These are phyloP conservation scores for Talaromyces amestolkiae DNA, from an alignment of 2,329 filamentous ascomycete species.

Conservation along the genomic window DNA sequence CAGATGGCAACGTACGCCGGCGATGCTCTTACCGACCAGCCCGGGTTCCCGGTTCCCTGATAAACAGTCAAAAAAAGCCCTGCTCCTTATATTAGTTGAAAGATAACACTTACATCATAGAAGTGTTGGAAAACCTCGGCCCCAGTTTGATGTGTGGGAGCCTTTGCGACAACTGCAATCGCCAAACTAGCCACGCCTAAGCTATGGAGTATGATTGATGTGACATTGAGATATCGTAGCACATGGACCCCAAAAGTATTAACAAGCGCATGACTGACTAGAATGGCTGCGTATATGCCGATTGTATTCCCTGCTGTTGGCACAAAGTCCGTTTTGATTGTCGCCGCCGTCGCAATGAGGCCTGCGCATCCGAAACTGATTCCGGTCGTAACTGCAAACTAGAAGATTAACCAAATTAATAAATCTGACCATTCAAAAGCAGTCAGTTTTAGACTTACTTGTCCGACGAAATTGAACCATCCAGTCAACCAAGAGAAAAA, in stretches of 20 bases:
- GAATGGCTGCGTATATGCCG: slow-evolving; percentile 16
- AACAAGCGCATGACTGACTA: slow-evolving; percentile 15
- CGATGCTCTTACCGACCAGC: slow-evolving; percentile 13
- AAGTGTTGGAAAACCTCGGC: slow-evolving; percentile 16
- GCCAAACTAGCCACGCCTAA: slow-evolving; percentile 15
- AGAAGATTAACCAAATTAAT: background rate
- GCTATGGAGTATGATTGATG: slow-evolving; percentile 16
- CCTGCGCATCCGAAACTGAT: slow-evolving; percentile 17
- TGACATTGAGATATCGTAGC: slow-evolving; percentile 11
- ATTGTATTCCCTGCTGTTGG: slow-evolving; percentile 12
- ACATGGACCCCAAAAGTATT: slow-evolving; percentile 17
- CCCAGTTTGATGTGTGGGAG: slow-evolving; percentile 11
- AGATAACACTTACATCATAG: slow-evolving; percentile 10
- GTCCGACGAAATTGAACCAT: slow-evolving; percentile 17
- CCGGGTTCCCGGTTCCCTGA: slow-evolving; percentile 12
- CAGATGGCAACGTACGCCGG: slow-evolving; percentile 17
- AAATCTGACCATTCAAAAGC: background rate
- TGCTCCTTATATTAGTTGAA: background rate
- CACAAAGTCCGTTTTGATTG: slow-evolving; percentile 10
- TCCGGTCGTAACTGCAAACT: slow-evolving; percentile 19
- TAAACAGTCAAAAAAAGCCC: background rate
- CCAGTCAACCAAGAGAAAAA: slow-evolving; percentile 17
- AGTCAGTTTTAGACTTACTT: background rate
- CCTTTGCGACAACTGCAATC: slow-evolving; percentile 15
- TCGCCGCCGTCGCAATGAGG: slow-evolving; percentile 11